These are phyloP conservation scores for Beta corolliflora DNA, from an alignment of 179 eudicot genomes.

Conservation along the genomic window DNA sequence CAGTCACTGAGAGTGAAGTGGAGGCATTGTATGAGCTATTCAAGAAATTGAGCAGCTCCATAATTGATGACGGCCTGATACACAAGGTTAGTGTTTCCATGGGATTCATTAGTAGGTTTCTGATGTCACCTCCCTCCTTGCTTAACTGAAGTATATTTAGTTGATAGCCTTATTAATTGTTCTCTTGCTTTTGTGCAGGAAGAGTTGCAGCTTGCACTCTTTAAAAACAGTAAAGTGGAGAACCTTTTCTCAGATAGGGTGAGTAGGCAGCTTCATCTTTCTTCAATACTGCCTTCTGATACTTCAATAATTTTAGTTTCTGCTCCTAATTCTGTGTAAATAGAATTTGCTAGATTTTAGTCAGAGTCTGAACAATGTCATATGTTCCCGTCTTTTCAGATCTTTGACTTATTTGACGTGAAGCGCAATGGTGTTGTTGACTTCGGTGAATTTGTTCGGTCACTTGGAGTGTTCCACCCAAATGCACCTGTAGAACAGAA, in stretches of 20 bases:
- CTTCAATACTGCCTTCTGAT: neutral
- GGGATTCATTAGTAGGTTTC: neutral
- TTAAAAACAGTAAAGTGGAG: constrained; percentile 67
- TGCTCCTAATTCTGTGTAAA: neutral
- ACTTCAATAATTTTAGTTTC: no score
- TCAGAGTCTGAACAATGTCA: neutral
- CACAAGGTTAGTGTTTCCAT: constrained; percentile 60
- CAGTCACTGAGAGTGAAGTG: constrained; percentile 93
- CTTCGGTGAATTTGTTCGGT: constrained; percentile 69
- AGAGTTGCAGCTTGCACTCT: constrained; percentile 87
- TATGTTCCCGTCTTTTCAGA: constrained; percentile 29
- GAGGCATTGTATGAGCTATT: constrained; percentile 79
- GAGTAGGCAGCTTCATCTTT: constrained; percentile 22
- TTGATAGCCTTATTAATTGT: neutral
- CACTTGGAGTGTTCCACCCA: constrained; percentile 67
- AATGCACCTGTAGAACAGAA: constrained; percentile 55
- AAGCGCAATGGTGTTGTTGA: constrained; percentile 73
- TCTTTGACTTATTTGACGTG: constrained; percentile 64
- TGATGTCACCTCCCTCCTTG: neutral
- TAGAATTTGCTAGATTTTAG: no score
- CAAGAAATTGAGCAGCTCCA: constrained; percentile 83
- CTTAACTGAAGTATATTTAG: neutral
- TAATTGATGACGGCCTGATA: constrained; percentile 79
- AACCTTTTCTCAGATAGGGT: constrained; percentile 89
- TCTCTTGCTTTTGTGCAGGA: constrained; percentile 49